Base-by-base conservation (phyloP, 2,329 filamentous ascomycete species). In the Mollisiaceae sp. region DNA sequence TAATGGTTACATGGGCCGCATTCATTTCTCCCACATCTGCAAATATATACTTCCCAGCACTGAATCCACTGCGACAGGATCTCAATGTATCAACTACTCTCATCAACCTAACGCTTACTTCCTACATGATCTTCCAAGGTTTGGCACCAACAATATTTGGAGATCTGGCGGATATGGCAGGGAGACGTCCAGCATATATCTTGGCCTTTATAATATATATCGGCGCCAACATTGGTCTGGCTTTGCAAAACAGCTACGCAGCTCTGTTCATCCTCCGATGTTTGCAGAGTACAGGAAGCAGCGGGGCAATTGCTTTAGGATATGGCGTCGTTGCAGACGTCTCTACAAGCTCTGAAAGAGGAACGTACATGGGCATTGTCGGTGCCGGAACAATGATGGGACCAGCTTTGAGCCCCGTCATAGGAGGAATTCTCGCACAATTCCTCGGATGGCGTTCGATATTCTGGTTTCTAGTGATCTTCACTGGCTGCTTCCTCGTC, bases 311-410 rank as follows among this genome's bases (percentile, higher is more conserved):
- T n/a, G 89, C 91, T 0, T 80, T 95, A 0, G 87, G 86, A 0
- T 90, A 85, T 67, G 91, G 88, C 1, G 86, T 93, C 1, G 85
- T 94, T 15, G 88, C 89, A 0, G 92, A 95, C 71, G 83, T 93
- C 5, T 83, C 88, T 0, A 87, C 89, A 0, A 87, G 85, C 55
- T 83, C 85, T 0, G 90, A 94, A 75, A 81, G 92, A 70, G 92
- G 91, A 2, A 85, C 83, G 63, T 94, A 91, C 73, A 89, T 94
- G 79, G 90, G 86, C 59, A 84, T 88, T 66, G 85, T 88, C n/a
- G 86, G 27, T 85, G 90, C 75, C 85, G 87, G 69, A 58, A 72
- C 70, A n/a, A 75, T 75, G 72, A 74, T 83, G 22, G 81, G 79
- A 0, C 82, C 82, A 6, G 80, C 82, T 0, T 66, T 85, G 9